These are phyloP conservation scores for Schizothecium vesticola DNA, from an alignment of 495 filamentous ascomycete genomes.

Conservation along the genomic window DNA sequence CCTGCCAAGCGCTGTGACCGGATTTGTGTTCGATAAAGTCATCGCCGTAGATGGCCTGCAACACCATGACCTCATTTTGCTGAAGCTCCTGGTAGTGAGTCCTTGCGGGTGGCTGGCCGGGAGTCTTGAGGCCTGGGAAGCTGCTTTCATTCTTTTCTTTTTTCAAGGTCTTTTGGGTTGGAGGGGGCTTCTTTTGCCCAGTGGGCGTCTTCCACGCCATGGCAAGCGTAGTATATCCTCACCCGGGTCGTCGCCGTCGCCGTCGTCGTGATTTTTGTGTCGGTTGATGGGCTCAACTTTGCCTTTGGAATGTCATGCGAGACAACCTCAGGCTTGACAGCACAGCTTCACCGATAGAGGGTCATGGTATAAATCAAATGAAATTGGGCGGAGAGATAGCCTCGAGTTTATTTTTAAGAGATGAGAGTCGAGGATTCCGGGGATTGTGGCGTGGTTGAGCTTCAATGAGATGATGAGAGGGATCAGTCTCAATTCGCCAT, in stretches of 20 bases:
- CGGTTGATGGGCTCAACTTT: background rate
- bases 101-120: constrained; percentile 28
- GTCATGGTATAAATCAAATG: background rate
- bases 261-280: background rate
- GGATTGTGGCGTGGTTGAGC: background rate
- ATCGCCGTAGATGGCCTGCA: constrained; percentile 87
- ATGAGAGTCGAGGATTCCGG: background rate
- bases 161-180: constrained; percentile 28
- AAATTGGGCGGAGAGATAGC: background rate
- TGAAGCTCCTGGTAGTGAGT: constrained; percentile 81
- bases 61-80: constrained; percentile 77
- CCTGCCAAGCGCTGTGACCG: constrained; percentile 81
- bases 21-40: constrained; percentile 73
- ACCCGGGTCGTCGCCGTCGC: background rate
- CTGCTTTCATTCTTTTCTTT: constrained; percentile 28
- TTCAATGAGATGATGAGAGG: background rate
- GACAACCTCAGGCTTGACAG: constrained; percentile 19
- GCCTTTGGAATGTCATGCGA: background rate
- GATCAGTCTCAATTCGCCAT: background rate
- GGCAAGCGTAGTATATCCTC: constrained; percentile 6
- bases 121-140: constrained; percentile 38
- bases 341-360: constrained; percentile 23
- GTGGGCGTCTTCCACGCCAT: constrained; percentile 44
- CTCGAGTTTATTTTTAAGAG: background rate
- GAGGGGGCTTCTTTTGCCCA: constrained; percentile 35